Evolutionary conservation across 2,329 filamentous ascomycete genomes (phyloP), one percentile per base, ranked within the genome.

Genomic region (Scortechinia acanthostroma): DNA sequence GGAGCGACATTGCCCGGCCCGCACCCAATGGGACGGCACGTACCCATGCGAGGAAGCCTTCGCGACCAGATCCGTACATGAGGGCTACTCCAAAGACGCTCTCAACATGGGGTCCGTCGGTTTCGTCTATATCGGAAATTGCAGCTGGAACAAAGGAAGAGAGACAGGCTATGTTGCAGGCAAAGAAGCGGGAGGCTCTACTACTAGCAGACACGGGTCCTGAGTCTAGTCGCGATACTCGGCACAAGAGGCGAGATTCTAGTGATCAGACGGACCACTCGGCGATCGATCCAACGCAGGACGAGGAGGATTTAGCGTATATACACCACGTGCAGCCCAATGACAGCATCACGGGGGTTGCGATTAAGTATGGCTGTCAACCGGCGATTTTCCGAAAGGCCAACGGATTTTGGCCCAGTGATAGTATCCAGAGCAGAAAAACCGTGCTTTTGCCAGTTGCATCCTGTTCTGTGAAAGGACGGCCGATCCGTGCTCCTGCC

Each of bases 371-470:
- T 19, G 35, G 35, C 6, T 40, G 35, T 19, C 35, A 40, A 17
- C 10, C 17, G 17, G 35, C 35, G 6, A 19, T 40, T 10, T 40
- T 40, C 17, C 10, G 35, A 40, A 40, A 40, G 17, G 10, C 35
- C 35, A 40, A 40, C 17, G 35, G 35, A 13, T 40, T 40, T 19
- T 40, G 35, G 35, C 35, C 35, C 20, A 40, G 35, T 40, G 35
- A 40, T 19, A 40, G 35, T 17, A 40, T 40, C 20, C 35, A 40
- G 17, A 40, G 35, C 35, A 40, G 35, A 19, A 40, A 40, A 19
- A 40, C 35, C 6, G 35, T 40, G 6, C 35, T 40, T 40, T 19
- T 40, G 17, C 35, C 35, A 6, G 35, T 40, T 6, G 35, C 14
- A 6, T 10, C 35, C 6, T 40, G 35, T 19, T 13, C 35, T 6